phyloP scores from a whole-genome alignment of 495 filamentous ascomycete species.

The Penicillium diatomitis region DNA sequence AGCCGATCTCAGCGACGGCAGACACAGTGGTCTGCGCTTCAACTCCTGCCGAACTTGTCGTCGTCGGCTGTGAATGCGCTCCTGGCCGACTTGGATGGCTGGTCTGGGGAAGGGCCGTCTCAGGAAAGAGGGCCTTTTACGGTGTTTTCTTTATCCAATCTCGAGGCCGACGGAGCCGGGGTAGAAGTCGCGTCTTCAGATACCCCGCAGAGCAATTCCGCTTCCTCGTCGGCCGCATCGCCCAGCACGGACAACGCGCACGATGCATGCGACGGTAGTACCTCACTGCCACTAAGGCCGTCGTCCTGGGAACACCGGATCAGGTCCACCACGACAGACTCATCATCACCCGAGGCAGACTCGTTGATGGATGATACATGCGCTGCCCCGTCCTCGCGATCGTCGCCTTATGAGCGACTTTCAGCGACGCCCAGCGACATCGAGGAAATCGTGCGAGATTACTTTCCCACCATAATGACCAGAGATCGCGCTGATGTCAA shows the following conservation, averaged over 20 bases:
- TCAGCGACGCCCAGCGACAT: no score
- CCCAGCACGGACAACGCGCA: neutral
- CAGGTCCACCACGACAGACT: no score
- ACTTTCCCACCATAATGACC: no score
- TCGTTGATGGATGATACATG: no score
- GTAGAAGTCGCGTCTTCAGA: neutral
- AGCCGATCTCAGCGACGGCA: slow-evolving; percentile 13
- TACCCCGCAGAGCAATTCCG: neutral
- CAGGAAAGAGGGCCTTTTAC: slow-evolving; percentile 18
- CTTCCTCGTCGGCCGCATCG: neutral
- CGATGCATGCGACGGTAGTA: neutral
- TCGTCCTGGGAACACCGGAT: no score
- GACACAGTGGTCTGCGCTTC: slow-evolving; percentile 3
- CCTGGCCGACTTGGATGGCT: slow-evolving; percentile 12
- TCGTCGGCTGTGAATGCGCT: slow-evolving; percentile 13
- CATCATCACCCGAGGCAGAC: no score
- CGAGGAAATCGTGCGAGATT: no score
- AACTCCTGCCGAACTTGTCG: slow-evolving; percentile 5
- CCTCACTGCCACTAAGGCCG: neutral
- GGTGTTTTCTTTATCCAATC: slow-evolving; percentile 13
- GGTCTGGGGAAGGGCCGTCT: slow-evolving; percentile 7
- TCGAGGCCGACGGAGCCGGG: neutral
- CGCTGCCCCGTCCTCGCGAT: no score
- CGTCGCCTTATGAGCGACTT: no score
- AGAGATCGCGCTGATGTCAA: no score